phyloP scores from a whole-genome alignment of 2,329 filamentous ascomycete species.

The Lasiodiplodia theobromae region DNA sequence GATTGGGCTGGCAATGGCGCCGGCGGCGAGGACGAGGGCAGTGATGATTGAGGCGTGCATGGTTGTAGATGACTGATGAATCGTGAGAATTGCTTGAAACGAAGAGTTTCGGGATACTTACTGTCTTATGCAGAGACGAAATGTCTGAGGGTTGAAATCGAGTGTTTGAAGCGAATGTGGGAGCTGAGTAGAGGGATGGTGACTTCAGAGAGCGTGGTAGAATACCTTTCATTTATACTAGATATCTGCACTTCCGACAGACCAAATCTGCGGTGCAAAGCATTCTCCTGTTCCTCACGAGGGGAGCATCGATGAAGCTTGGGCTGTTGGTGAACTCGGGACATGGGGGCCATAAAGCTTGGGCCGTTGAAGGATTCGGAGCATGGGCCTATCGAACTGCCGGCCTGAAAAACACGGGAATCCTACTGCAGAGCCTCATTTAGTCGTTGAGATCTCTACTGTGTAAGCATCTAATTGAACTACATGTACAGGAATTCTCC shows the following conservation, averaged over 20 bases:
- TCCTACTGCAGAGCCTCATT: too few relatives aligned
- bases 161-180: background rate
- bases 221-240: background rate
- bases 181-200: background rate
- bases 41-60: background rate
- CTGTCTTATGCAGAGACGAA: background rate
- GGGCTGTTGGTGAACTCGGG: too few relatives aligned
- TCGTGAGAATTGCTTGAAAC: background rate
- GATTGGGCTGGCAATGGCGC: slow-evolving; percentile 1
- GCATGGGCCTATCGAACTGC: too few relatives aligned
- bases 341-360: too few relatives aligned
- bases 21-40: background rate
- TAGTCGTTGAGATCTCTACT: too few relatives aligned
- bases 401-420: too few relatives aligned
- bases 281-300: too few relatives aligned
- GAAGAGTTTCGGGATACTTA: background rate
- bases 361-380: too few relatives aligned
- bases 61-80: background rate
- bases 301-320: too few relatives aligned
- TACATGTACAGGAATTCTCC: too few relatives aligned
- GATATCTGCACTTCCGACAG: background rate
- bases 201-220: background rate
- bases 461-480: too few relatives aligned
- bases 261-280: too few relatives aligned
- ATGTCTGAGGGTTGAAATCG: background rate